phyloP scores from a whole-genome alignment of 805 yeast genomes.

The Gaillardinia entomophila region DNA sequence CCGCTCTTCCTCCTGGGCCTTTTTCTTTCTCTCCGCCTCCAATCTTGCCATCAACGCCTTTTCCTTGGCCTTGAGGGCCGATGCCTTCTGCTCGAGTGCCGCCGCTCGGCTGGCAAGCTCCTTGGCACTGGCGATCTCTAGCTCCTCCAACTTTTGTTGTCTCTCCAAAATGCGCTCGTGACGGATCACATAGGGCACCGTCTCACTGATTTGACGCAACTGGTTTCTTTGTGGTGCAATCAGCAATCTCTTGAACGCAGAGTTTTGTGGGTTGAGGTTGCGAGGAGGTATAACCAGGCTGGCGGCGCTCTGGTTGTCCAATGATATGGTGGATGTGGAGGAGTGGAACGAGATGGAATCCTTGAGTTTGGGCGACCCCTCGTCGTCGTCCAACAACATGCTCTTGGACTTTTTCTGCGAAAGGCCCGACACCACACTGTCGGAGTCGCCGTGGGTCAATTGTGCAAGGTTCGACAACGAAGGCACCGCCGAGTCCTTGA shows the following conservation, averaged over 20 bases:
- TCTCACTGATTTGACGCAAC: conserved; percentile 72
- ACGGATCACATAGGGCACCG: conserved; percentile 77
- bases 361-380: conserved; percentile 20
- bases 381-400: conserved; percentile 29
- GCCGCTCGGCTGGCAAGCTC: conserved; percentile 73
- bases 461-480: conserved; percentile 63
- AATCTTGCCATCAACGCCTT: conserved; percentile 42
- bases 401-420: conserved; percentile 20
- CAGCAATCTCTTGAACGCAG: conserved; percentile 38
- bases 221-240: conserved; percentile 53
- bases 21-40: conserved; percentile 17
- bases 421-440: conserved; percentile 13
- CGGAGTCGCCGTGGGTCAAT: conserved; percentile 18
- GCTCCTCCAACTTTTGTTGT: conserved; percentile 72
- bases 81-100: conserved; percentile 69
- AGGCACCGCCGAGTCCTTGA: conserved; percentile 29
- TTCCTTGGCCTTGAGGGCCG: conserved; percentile 64
- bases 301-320: conserved; percentile 9
- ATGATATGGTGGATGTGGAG: conserved; percentile 23
- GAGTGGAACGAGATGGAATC: conserved; percentile 25
- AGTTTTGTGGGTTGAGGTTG: conserved; percentile 15
- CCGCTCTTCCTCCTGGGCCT: conserved; percentile 2
- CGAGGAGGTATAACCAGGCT: conserved; percentile 7
- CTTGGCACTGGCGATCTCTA: conserved; percentile 72
- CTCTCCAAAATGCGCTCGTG: conserved; percentile 71